Evolutionary conservation across 257 asterid species (phyloP).

Genomic region (Forsythia suspensa): DNA sequence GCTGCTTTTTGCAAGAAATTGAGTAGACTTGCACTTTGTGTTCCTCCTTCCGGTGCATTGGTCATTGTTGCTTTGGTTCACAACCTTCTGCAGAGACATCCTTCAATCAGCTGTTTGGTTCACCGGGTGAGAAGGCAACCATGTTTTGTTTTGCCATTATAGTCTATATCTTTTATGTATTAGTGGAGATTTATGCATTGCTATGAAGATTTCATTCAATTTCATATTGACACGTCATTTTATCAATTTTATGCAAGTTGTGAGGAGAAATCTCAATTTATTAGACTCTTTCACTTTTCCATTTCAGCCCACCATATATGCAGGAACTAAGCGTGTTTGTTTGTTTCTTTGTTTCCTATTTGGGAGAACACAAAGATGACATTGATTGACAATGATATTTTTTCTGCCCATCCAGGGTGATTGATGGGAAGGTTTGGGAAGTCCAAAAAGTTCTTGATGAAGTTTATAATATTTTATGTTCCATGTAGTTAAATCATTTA

Average conservation of each 20-base stretch:
- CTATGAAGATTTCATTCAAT: neutral
- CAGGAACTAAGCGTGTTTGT: neutral
- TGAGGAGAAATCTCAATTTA: neutral
- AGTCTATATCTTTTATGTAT: neutral
- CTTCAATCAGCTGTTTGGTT: slow-evolving; percentile 87
- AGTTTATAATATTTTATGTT: neutral
- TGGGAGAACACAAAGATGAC: neutral
- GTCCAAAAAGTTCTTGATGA: neutral
- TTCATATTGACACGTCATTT: neutral
- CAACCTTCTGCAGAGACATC: slow-evolving; percentile 93
- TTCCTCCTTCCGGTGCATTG: slow-evolving; percentile 86
- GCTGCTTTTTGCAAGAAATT: slow-evolving; percentile 91
- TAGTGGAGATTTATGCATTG: neutral
- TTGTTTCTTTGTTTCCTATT: neutral
- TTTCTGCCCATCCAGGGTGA: neutral
- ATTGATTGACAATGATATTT: neutral
- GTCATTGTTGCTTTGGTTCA: slow-evolving; percentile 79
- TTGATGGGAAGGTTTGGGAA: neutral
- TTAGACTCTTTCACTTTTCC: neutral
- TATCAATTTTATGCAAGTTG: neutral
- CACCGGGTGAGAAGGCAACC: slow-evolving; percentile 52
- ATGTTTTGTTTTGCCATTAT: neutral
- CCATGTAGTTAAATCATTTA: neutral
- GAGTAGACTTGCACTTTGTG: slow-evolving; percentile 76
- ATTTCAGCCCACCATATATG: neutral